A percentile compares a stretch with the other conserved stretches of the same genome.
Evolutionary conservation across 495 filamentous ascomycete genomes (phyloP).

Genomic region (Aspergillus kassunensis): DNA sequence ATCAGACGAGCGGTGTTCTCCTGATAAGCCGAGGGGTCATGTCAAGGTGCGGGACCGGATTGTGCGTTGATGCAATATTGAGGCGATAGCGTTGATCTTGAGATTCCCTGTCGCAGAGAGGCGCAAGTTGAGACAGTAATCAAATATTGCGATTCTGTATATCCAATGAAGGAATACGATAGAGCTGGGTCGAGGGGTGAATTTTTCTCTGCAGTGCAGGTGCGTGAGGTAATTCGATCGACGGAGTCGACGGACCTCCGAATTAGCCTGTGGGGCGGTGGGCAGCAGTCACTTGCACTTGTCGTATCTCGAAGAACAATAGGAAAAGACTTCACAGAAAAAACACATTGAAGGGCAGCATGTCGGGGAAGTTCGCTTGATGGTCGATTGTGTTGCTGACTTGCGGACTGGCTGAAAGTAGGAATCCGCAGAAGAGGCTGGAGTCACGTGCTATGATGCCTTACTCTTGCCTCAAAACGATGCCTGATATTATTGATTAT

Average conservation of each 20-base stretch:
- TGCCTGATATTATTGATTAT: background rate
- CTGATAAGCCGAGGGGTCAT: slow-evolving; percentile 31
- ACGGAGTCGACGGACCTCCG: slow-evolving; percentile 24
- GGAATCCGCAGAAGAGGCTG: background rate
- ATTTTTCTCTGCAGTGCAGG: slow-evolving; percentile 7
- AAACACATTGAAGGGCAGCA: background rate
- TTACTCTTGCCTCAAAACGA: background rate
- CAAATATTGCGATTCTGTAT: background rate
- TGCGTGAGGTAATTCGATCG: slow-evolving; percentile 24
- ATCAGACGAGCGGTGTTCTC: slow-evolving; percentile 17
- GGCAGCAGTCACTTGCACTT: slow-evolving; percentile 12
- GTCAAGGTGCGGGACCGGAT: slow-evolving; percentile 34
- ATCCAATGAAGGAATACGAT: slow-evolving; percentile 1
- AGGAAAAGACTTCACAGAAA: background rate
- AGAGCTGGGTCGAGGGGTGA: background rate
- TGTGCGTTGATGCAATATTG: slow-evolving; percentile 34
- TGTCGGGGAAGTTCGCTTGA: background rate
- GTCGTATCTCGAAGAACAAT: background rate
- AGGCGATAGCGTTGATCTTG: slow-evolving; percentile 15
- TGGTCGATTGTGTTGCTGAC: background rate
- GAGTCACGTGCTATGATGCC: slow-evolving; percentile 2
- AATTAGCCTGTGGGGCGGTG: slow-evolving; percentile 35
- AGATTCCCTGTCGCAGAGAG: background rate
- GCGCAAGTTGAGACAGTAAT: background rate
- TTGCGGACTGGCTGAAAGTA: background rate